Evolutionary conservation across 148 eudicot genomes (phyloP).

Genomic region (Salicornia ramosissima): DNA sequence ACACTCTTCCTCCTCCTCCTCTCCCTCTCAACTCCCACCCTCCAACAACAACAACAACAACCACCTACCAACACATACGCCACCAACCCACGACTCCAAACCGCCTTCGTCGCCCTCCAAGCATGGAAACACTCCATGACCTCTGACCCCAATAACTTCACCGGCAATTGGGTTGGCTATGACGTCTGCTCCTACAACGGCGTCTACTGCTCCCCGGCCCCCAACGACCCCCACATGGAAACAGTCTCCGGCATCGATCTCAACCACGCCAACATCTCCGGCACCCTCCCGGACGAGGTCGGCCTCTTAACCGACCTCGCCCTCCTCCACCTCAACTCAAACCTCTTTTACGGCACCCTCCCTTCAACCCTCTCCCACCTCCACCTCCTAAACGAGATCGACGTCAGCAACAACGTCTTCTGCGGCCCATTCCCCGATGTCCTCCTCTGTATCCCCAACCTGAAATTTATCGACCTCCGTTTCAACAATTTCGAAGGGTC

Average conservation of each 20-base stretch:
- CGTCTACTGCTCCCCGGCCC: slow-evolving; percentile 69
- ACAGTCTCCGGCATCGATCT: slow-evolving; percentile 86
- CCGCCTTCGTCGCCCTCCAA: slow-evolving; percentile 65
- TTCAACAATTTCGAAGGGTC: slow-evolving; percentile 50
- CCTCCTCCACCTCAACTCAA: slow-evolving; percentile 68
- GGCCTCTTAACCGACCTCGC: slow-evolving; percentile 61
- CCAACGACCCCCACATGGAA: slow-evolving; percentile 29
- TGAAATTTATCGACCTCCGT: slow-evolving; percentile 60
- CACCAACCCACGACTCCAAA: slow-evolving; percentile 49
- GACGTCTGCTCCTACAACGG: slow-evolving; percentile 70
- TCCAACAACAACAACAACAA: slow-evolving; percentile 16
- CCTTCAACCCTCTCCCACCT: slow-evolving; percentile 42
- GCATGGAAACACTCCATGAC: slow-evolving; percentile 61
- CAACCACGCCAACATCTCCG: slow-evolving; percentile 54
- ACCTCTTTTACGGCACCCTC: slow-evolving; percentile 45
- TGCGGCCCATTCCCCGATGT: slow-evolving; percentile 54
- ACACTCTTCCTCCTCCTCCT: slow-evolving; percentile 22
- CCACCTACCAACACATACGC: no score
- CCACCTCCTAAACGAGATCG: slow-evolving; percentile 48
- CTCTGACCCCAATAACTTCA: slow-evolving; percentile 57
- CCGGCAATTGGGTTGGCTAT: slow-evolving; percentile 52
- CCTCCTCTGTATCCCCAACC: slow-evolving; percentile 28
- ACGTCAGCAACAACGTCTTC: slow-evolving; percentile 63
- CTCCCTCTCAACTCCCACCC: slow-evolving; percentile 24
- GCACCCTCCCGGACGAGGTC: slow-evolving; percentile 45